A percentile compares a stretch with the other conserved stretches of the same genome.
phyloP scores from a whole-genome alignment of 2,329 filamentous ascomycete genomes.

The Polytolypa hystricis region DNA sequence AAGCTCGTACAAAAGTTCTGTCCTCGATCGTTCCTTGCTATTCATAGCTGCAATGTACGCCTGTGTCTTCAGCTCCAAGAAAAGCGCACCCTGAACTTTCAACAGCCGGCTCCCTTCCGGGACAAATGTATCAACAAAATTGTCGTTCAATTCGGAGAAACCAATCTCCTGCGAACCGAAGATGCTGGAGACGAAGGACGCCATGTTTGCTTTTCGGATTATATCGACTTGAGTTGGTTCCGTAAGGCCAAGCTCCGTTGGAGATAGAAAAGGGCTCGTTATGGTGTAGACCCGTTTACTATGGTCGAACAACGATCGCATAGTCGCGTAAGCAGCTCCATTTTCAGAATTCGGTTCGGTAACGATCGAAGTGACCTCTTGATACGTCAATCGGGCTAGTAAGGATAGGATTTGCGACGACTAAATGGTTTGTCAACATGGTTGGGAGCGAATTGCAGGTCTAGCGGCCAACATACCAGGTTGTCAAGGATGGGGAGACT shows the following conservation, averaged over 20 bases:
- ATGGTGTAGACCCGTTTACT: conserved; percentile 51
- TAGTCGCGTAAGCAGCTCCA: conserved; percentile 50
- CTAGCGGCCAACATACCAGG: conserved; percentile 37
- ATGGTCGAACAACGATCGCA: conserved; percentile 53
- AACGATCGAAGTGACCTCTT: conserved; percentile 47
- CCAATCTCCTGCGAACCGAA: conserved; percentile 55
- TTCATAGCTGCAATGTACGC: conserved; percentile 53
- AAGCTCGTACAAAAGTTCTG: conserved; percentile 47
- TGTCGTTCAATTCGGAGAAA: conserved; percentile 52
- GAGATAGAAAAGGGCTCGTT: conserved; percentile 45
- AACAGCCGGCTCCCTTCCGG: conserved; percentile 47
- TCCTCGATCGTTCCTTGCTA: conserved; percentile 43
- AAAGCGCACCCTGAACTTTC: conserved; percentile 50
- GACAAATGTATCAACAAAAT: conserved; percentile 54
- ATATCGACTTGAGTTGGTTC: conserved; percentile 45
- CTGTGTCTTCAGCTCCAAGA: conserved; percentile 56
- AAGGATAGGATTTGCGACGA: conserved; percentile 49
- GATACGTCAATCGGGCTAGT: conserved; percentile 45
- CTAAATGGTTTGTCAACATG: conserved; percentile 29
- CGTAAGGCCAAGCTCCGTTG: conserved; percentile 41
- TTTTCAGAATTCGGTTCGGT: conserved; percentile 44
- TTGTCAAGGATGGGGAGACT: conserved; percentile 52
- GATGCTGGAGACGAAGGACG: conserved; percentile 53
- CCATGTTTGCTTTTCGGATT: conserved; percentile 53
- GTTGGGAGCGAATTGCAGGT: not conserved